Conservation (phyloP, 2,329 filamentous ascomycete species). For the Talaromyces sp. region DNA sequence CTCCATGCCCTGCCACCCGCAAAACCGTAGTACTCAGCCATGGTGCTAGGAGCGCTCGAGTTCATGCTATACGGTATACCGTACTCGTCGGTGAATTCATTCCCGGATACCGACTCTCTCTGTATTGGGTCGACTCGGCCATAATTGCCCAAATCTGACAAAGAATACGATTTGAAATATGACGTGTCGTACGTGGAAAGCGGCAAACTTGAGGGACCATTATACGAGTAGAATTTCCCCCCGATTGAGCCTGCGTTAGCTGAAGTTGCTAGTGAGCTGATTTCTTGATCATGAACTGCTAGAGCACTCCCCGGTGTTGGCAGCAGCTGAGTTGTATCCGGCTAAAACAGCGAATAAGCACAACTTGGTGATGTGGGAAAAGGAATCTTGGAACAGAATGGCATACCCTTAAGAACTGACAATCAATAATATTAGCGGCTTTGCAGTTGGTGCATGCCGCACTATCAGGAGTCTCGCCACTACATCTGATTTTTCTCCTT, state of each 20-base stretch:
- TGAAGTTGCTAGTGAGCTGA: not conserved
- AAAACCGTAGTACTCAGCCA: constrained; percentile 29
- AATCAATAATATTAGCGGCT: constrained; percentile 49
- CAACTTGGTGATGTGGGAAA: not conserved
- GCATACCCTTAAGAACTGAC: constrained; percentile 20
- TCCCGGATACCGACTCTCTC: constrained; percentile 25
- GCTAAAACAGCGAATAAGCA: not conserved
- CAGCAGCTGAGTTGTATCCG: constrained; percentile 6
- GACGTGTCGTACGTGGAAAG: constrained; percentile 20
- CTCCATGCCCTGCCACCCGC: constrained; percentile 33
- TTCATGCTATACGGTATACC: constrained; percentile 28
- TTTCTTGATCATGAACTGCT: constrained; percentile 2
- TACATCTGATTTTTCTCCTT: constrained; percentile 92
- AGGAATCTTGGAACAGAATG: not conserved
- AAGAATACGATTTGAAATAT: constrained; percentile 19
- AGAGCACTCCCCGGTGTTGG: constrained; percentile 11
- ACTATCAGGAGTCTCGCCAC: constrained; percentile 75
- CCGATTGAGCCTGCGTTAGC: not conserved
- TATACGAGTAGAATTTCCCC: not conserved
- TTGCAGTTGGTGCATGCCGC: constrained; percentile 79
- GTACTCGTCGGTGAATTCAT: constrained; percentile 34
- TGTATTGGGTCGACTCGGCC: constrained; percentile 24
- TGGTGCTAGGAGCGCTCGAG: constrained; percentile 30
- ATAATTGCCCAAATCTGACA: constrained; percentile 28
- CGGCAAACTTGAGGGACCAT: not conserved